A percentile compares a stretch with the other conserved stretches of the same genome.
Evolutionary conservation across 2,329 filamentous ascomycete species (phyloP).

Genomic region (Monilinia laxa): DNA sequence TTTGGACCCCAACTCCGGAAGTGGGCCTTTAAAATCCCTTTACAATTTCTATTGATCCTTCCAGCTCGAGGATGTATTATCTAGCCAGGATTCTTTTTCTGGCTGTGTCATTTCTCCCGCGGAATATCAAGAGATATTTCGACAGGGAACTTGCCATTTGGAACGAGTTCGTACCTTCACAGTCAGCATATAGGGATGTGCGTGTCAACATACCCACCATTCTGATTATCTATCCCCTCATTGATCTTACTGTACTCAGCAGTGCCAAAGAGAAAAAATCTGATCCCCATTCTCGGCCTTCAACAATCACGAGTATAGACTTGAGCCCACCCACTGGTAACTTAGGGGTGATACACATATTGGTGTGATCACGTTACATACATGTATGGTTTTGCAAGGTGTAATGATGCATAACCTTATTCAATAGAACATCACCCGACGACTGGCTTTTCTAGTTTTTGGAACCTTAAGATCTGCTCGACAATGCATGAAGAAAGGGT

Average conservation of each 20-base stretch:
- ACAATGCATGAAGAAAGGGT: constrained; percentile 16
- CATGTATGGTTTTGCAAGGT: background rate
- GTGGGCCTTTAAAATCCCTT: background rate
- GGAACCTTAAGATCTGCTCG: background rate
- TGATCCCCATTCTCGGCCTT: constrained; percentile 2
- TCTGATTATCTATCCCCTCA: background rate
- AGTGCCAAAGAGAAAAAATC: background rate
- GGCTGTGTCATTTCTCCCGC: background rate
- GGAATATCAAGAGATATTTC: background rate
- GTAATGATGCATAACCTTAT: constrained; percentile 2
- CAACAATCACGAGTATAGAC: background rate
- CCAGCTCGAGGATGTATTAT: constrained; percentile 3
- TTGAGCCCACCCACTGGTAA: background rate
- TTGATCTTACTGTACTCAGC: constrained; percentile 12
- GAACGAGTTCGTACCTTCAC: background rate
- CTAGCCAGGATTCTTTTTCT: background rate
- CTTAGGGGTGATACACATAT: background rate
- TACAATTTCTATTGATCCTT: constrained; percentile 12
- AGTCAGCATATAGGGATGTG: background rate
- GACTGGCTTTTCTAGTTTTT: background rate
- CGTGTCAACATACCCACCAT: background rate
- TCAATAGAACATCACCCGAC: background rate
- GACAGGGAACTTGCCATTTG: background rate
- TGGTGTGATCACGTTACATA: background rate
- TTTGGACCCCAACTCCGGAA: constrained; percentile 21